Base-by-base conservation (phyloP, 2,329 filamentous ascomycete species). In the Incumbomyces lentus region DNA sequence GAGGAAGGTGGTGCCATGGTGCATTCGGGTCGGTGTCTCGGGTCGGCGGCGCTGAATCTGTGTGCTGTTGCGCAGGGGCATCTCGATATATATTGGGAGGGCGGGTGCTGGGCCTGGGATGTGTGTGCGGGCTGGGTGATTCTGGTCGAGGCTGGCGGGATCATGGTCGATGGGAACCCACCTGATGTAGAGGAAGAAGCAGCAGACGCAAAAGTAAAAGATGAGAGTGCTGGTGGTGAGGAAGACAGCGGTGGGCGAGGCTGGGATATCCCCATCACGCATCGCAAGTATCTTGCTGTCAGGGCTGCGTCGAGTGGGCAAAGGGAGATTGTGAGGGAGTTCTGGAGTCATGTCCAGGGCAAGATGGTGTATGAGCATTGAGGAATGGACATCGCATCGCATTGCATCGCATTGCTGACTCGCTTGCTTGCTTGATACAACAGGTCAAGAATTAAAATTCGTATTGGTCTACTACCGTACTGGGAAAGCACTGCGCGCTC, bases 51-150 rank as follows among this genome's bases (percentile, higher is more conserved):
- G 11, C 59, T 82, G 55, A 81, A 81, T 58, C 60, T 80, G 12
- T 81, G 78, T 56, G 69, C 63, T 6, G 76, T 81, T 19, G 78
- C 78, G 3, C 66, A 68, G 31, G 78, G 78, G 0, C 64, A 66
- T 17, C 48, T 80, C 42, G 78, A 82, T 62, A 56, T 76, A n/a
- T 81, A 80, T 50, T 82, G 78, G 78, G 78, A 81, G 56, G 76
- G 73, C 2, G 78, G 78, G 0, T 79, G 75, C 56, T 81, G 76
- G 77, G 75, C 75, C 6, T 81, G 78, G 78, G 78, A 81, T 66
- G 76, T 81, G 8, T 79, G 75, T 56, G 78, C 78, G 3, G 78
- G 73, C 0, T 80, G 76, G 78, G 70, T 78, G 2, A 73, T 81
- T 43, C 55, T 81, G 35, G 68, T 67, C 18, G 78, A 81, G 60